Evolutionary conservation across 768 basidiomycete genomes (phyloP).

Genomic region (Chalciporus sphaerocephalus): DNA sequence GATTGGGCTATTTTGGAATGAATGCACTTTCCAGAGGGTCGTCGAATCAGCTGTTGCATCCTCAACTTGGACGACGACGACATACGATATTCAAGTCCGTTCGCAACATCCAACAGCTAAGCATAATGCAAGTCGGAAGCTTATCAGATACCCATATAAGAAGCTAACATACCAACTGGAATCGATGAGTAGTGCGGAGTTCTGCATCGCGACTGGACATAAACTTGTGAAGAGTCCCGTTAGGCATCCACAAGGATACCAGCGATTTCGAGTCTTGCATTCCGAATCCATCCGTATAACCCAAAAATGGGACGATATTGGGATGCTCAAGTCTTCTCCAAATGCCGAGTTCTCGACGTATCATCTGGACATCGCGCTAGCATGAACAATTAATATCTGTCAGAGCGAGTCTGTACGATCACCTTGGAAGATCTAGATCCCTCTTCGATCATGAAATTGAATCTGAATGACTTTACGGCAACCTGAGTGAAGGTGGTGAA

Average conservation of each 20-base stretch:
- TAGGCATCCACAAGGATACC: conserved; percentile 25
- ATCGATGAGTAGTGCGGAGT: neutral
- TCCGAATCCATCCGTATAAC: neutral
- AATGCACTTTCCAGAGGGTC: neutral
- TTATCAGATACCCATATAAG: no score
- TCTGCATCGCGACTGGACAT: neutral
- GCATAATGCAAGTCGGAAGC: neutral
- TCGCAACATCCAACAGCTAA: neutral
- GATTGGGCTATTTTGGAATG: neutral
- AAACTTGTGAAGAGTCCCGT: neutral
- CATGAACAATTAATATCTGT: no score
- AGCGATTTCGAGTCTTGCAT: conserved; percentile 3
- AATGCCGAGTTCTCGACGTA: conserved; percentile 8
- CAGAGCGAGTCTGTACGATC: neutral
- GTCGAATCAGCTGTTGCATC: no score
- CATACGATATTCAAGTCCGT: neutral
- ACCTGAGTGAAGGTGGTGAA: neutral
- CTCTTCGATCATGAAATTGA: neutral
- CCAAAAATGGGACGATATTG: conserved; percentile 2
- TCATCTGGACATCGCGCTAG: neutral
- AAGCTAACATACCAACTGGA: neutral
- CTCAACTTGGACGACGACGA: neutral
- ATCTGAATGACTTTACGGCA: neutral
- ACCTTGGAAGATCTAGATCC: neutral
- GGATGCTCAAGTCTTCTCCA: conserved; percentile 1